Evolutionary conservation across 1,139 yeast species (phyloP).

Genomic region (Hyphopichia khmerensis): DNA sequence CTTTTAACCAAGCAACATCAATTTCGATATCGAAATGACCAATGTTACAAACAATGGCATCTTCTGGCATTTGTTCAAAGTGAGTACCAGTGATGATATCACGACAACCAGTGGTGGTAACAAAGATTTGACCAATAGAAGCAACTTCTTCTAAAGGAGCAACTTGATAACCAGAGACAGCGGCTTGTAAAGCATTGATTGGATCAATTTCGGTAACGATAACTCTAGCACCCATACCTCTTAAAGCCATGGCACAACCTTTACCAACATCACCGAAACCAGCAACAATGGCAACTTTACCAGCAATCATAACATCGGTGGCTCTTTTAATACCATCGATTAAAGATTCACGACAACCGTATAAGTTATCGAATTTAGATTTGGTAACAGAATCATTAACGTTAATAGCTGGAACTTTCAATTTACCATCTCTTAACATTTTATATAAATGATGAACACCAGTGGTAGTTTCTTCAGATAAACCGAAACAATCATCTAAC

Average conservation of each 20-base stretch:
- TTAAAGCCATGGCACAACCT: conserved; percentile 99
- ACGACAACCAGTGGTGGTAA: conserved; percentile 99
- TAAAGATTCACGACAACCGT: conserved; percentile 99
- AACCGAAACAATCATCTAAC: conserved; percentile 93
- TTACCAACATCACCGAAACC: conserved; percentile 99
- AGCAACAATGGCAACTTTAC: conserved; percentile 98
- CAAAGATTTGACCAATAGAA: conserved; percentile 92
- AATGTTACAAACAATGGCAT: conserved; percentile 99
- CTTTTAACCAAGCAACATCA: conserved; percentile 97
- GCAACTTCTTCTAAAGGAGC: conserved; percentile 96
- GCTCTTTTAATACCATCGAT: conserved; percentile 99
- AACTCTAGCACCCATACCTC: conserved; percentile 99
- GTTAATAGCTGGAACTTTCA: conserved; percentile 99
- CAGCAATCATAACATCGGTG: conserved; percentile 99
- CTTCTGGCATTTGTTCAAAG: conserved; percentile 95
- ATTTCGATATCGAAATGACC: conserved; percentile 99
- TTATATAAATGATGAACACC: conserved; percentile 99
- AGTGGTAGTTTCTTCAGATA: conserved; percentile 99
- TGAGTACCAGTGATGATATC: conserved; percentile 92
- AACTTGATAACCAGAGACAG: conserved; percentile 98
- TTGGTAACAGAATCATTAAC: conserved; percentile 99
- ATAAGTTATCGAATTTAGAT: conserved; percentile 98
- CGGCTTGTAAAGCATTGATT: conserved; percentile 99
- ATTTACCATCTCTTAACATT: conserved; percentile 84
- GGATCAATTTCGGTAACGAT: conserved; percentile 98